Conservation (phyloP, 106 monocot species). For the Ottelia alismoides region DNA sequence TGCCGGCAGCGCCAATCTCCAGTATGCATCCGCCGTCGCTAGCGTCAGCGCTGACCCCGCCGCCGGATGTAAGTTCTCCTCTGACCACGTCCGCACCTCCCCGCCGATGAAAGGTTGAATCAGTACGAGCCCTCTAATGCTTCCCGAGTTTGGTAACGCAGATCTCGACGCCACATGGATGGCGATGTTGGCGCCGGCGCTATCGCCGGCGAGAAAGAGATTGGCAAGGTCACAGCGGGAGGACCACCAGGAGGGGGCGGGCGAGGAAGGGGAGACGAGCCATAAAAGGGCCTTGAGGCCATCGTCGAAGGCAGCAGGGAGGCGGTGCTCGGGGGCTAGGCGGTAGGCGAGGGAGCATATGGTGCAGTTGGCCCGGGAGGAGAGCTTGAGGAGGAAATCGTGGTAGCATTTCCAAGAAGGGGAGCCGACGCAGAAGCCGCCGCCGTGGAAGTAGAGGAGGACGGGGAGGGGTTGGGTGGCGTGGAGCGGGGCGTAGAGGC, state of each 20-base stretch:
- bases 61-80: constrained; percentile 16
- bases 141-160: too few species aligned
- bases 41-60: constrained; percentile 31
- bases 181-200: constrained; percentile 51
- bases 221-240: constrained; percentile 16
- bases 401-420: constrained; percentile 62
- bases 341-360: too few species aligned
- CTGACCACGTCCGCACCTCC: constrained; percentile 30
- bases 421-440: too few species aligned
- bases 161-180: constrained; percentile 26
- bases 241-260: constrained; percentile 14
- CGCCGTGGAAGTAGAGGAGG: constrained; percentile 74
- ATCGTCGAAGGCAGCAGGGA: too few species aligned
- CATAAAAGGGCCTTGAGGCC: too few species aligned
- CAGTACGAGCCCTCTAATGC: too few species aligned
- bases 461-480: constrained; percentile 18
- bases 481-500: constrained; percentile 31
- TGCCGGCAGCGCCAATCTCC: constrained; percentile 50
- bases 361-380: too few species aligned
- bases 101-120: constrained; percentile 65
- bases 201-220: constrained; percentile 50
- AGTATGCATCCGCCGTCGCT: constrained; percentile 43
- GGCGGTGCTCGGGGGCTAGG: constrained; percentile 63
- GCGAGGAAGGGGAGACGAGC: constrained; percentile 31
- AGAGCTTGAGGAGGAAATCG: constrained; percentile 26